These are phyloP conservation scores for Microsporum ferrugineum DNA, from an alignment of 2,329 filamentous ascomycete genomes.

Conservation along the genomic window DNA sequence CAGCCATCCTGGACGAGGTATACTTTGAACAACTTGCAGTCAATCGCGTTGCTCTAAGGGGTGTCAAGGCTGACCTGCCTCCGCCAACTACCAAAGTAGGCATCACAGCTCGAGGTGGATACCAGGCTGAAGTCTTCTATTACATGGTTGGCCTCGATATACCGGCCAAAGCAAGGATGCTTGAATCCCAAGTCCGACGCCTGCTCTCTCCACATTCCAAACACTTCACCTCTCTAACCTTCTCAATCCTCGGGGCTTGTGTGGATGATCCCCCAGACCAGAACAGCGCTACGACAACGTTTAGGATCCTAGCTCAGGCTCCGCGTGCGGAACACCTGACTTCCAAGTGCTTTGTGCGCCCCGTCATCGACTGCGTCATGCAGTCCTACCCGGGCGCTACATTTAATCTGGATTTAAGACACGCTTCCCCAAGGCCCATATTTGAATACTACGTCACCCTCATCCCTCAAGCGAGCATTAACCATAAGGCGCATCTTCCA, in stretches of 20 bases:
- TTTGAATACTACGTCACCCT: constrained; percentile 23
- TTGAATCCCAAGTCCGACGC: constrained; percentile 35
- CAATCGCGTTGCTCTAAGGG: constrained; percentile 41
- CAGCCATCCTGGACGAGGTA: constrained; percentile 40
- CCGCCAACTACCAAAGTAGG: constrained; percentile 43
- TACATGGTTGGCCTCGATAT: constrained; percentile 38
- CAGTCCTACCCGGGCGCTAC: constrained; percentile 32
- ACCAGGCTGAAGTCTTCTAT: constrained; percentile 37
- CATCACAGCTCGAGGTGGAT: constrained; percentile 37
- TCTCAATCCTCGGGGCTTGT: constrained; percentile 23
- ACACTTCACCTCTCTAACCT: constrained; percentile 23
- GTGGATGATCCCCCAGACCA: constrained; percentile 29
- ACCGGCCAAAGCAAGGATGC: constrained; percentile 36
- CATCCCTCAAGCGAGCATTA: constrained; percentile 18
- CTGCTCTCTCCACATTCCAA: constrained; percentile 25
- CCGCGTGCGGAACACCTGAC: constrained; percentile 26
- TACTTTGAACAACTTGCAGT: constrained; percentile 41
- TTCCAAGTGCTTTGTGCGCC: constrained; percentile 26
- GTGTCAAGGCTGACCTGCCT: constrained; percentile 33
- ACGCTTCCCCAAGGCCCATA: constrained; percentile 27
- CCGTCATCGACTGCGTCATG: constrained; percentile 31
- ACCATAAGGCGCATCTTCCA: constrained; percentile 22
- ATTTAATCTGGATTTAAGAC: constrained; percentile 26
- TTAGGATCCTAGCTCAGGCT: constrained; percentile 39
- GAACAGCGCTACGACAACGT: constrained; percentile 32